These are phyloP conservation scores for Thelonectria olida DNA, from an alignment of 2,329 filamentous ascomycete species.

Conservation along the genomic window DNA sequence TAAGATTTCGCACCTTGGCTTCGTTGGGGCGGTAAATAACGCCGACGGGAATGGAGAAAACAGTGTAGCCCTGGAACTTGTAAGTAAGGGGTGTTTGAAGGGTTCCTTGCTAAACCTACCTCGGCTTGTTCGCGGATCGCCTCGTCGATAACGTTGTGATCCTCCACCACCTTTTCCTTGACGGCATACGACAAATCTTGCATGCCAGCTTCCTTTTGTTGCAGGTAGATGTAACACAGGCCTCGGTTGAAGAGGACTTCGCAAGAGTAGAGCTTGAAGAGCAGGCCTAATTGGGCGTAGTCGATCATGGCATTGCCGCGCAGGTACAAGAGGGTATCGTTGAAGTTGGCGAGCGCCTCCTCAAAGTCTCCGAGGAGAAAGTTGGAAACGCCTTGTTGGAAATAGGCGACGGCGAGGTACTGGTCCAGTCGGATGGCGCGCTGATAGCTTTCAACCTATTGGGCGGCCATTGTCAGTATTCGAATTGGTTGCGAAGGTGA, in stretches of 20 bases:
- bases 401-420: slow-evolving; percentile 97
- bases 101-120: slow-evolving; percentile 57
- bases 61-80: slow-evolving; percentile 82
- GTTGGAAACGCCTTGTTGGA: slow-evolving; percentile 98
- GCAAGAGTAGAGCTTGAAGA: slow-evolving; percentile 97
- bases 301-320: slow-evolving; percentile 97
- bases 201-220: slow-evolving; percentile 89
- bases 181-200: slow-evolving; percentile 90
- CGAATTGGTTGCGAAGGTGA: slow-evolving; percentile 13
- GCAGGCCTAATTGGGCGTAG: slow-evolving; percentile 93
- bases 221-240: slow-evolving; percentile 95
- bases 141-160: slow-evolving; percentile 98
- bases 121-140: slow-evolving; percentile 93
- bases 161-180: slow-evolving; percentile 94
- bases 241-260: slow-evolving; percentile 98
- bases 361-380: slow-evolving; percentile 97
- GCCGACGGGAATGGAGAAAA: slow-evolving; percentile 97
- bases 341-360: slow-evolving; percentile 97
- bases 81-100: slow-evolving; percentile 36
- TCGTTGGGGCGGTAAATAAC: slow-evolving; percentile 96
- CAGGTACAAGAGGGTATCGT: slow-evolving; percentile 94
- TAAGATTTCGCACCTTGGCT: slow-evolving; percentile 97
- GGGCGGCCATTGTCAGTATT: slow-evolving; percentile 20
- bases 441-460: slow-evolving; percentile 92
- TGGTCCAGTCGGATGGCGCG: slow-evolving; percentile 89